phyloP scores from a whole-genome alignment of 208 protist species.

The Wallacemonas sp. region DNA sequence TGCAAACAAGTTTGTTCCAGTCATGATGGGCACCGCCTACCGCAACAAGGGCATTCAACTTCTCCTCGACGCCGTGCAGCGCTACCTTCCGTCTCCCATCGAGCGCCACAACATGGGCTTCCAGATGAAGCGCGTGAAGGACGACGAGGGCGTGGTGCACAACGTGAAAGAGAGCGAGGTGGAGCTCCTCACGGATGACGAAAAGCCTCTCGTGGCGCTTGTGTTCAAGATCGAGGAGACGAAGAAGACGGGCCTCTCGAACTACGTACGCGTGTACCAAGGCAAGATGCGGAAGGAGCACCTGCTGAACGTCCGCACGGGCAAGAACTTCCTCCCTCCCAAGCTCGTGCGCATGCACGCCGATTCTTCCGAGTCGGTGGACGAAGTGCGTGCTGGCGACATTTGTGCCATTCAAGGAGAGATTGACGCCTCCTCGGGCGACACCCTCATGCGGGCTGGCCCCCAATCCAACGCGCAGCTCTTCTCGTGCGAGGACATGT shows the following conservation, averaged over 20 bases:
- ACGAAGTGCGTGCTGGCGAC: slow-evolving; percentile 94
- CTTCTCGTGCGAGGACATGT: slow-evolving; percentile 95
- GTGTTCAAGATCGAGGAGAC: slow-evolving; percentile 99
- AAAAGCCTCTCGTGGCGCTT: slow-evolving; percentile 94
- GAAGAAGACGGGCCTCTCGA: slow-evolving; percentile 95
- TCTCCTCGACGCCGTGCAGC: slow-evolving; percentile 96
- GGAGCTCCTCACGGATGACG: slow-evolving; percentile 79
- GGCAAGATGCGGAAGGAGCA: slow-evolving; percentile 93
- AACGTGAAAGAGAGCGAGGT: slow-evolving; percentile 80
- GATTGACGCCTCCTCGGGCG: slow-evolving; percentile 97
- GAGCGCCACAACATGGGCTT: slow-evolving; percentile 90
- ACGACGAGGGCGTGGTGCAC: slow-evolving; percentile 80
- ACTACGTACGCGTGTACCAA: slow-evolving; percentile 99
- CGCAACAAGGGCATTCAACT: slow-evolving; percentile 99
- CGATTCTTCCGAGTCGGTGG: slow-evolving; percentile 94
- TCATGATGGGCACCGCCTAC: slow-evolving; percentile 97
- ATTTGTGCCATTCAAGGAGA: slow-evolving; percentile 99
- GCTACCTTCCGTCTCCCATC: slow-evolving; percentile 96
- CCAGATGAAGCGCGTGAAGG: slow-evolving; percentile 79
- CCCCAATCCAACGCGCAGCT: slow-evolving; percentile 56
- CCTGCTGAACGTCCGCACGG: slow-evolving; percentile 82
- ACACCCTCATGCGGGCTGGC: slow-evolving; percentile 92
- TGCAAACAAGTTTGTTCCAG: slow-evolving; percentile 95
- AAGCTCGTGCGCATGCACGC: slow-evolving; percentile 98
- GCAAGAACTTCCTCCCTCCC: slow-evolving; percentile 91